These are phyloP conservation scores for Aspergillus quadrilineatus DNA, from an alignment of 2,329 filamentous ascomycete species.

Conservation along the genomic window DNA sequence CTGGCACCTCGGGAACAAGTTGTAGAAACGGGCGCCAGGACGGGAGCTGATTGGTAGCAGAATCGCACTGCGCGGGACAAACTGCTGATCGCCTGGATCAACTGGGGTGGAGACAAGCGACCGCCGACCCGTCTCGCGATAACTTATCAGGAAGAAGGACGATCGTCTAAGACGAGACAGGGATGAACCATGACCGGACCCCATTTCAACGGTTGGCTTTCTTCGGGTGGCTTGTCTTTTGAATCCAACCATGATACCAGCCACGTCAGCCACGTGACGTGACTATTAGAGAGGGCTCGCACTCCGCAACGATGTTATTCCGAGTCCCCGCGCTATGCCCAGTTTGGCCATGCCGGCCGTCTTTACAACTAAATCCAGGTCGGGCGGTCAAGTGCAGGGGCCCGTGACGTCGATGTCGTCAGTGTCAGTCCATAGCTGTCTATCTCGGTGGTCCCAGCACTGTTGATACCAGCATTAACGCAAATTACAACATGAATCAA, in stretches of 20 bases:
- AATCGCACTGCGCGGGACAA: slow-evolving; percentile 2
- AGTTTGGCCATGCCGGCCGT: background rate
- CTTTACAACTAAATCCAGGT: background rate
- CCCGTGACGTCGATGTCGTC: slow-evolving; percentile 18
- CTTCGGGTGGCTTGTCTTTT: background rate
- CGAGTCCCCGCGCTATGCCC: background rate
- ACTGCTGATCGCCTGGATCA: slow-evolving; percentile 9
- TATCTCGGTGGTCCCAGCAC: background rate
- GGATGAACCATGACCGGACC: background rate
- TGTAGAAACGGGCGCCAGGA: background rate
- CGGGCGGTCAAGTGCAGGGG: background rate
- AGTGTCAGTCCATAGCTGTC: slow-evolving; percentile 3
- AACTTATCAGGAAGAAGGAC: slow-evolving; percentile 1
- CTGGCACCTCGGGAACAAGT: background rate
- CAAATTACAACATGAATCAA: background rate
- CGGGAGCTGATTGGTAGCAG: slow-evolving; percentile 7
- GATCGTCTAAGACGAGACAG: background rate
- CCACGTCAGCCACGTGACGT: background rate
- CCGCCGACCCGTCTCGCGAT: background rate
- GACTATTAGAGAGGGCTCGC: background rate
- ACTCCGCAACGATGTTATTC: background rate
- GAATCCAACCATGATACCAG: no score
- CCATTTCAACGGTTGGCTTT: background rate
- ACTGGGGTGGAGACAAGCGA: background rate
- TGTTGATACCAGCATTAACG: background rate